Percentiles rank a stretch among this genome's conserved stretches.
Conservation (phyloP, 768 basidiomycete species). For the Leccinum truebloodii region DNA sequence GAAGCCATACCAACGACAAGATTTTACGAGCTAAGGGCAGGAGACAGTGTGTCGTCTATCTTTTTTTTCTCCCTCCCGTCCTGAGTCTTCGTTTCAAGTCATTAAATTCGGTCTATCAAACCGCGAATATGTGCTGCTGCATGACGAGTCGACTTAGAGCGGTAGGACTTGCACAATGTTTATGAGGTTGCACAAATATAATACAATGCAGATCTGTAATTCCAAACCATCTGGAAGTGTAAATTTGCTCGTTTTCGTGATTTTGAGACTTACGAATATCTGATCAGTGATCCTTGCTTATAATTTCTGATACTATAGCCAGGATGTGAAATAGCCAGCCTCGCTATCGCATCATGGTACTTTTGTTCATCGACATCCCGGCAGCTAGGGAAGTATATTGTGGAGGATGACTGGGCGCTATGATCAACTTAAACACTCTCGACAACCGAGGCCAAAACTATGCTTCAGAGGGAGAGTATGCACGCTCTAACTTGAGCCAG, state of each 20-base stretch:
- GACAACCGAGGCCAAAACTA: conserved; percentile 37
- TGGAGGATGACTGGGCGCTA: conserved; percentile 33
- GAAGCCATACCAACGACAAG: conserved; percentile 80
- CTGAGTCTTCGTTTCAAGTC: conserved; percentile 45
- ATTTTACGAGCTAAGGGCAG: conserved; percentile 79
- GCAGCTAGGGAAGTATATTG: conserved; percentile 11
- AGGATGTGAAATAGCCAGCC: not conserved
- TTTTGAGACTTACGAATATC: not conserved
- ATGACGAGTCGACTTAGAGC: conserved; percentile 65
- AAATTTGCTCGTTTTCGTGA: not conserved
- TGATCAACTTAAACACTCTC: conserved; percentile 30
- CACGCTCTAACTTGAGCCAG: conserved; percentile 8
- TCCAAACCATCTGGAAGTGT: conserved; percentile 1
- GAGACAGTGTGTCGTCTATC: conserved; percentile 63
- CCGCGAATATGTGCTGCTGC: conserved; percentile 82
- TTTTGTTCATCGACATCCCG: not conserved
- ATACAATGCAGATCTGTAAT: not conserved
- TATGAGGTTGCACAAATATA: not conserved
- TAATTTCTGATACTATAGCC: not conserved
- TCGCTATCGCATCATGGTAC: not conserved
- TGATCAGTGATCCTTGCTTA: conserved; percentile 1
- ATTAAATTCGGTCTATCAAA: conserved; percentile 83
- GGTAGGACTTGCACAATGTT: not conserved
- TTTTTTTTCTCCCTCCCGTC: not conserved
- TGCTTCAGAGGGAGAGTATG: not conserved